These are phyloP conservation scores for Nematocida sp. DNA, from an alignment of 371 early-diverging fungal species.

Conservation along the genomic window DNA sequence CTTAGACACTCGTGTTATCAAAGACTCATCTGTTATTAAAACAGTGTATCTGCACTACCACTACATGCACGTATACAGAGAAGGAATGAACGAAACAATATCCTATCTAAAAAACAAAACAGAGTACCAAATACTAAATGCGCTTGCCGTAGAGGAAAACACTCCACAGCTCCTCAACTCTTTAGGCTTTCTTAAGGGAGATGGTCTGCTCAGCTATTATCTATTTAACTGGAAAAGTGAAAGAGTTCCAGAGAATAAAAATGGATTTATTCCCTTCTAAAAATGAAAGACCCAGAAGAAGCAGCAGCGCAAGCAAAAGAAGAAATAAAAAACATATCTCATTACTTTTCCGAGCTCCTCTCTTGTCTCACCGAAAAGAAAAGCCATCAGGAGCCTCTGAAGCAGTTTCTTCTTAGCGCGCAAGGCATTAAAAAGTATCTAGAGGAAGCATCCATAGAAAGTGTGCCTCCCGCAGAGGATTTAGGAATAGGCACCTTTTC, in stretches of 20 bases:
- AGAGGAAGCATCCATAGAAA: neutral
- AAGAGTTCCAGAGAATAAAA: neutral
- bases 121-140: conserved; percentile 58
- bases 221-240: conserved; percentile 62
- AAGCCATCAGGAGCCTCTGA: neutral
- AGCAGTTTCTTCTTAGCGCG: neutral
- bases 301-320: neutral
- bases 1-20: conserved; percentile 45
- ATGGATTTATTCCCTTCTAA: conserved; percentile 51
- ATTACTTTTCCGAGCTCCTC: neutral
- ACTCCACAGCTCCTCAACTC: conserved; percentile 28
- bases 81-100: conserved; percentile 36
- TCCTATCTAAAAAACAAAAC: conserved; percentile 29
- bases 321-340: neutral
- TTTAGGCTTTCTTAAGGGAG: conserved; percentile 54
- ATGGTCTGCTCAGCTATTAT: conserved; percentile 63
- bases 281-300: neutral
- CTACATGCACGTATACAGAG: conserved; percentile 9
- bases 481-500: conserved; percentile 12
- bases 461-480: conserved; percentile 1
- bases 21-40: conserved; percentile 41
- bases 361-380: neutral
- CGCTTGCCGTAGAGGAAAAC: conserved; percentile 44
- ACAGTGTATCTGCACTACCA: conserved; percentile 62
- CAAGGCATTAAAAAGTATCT: neutral